A percentile compares a stretch with the other conserved stretches of the same genome.
Conservation (phyloP, 306 rosid genomes). For the Crotalaria pallida region DNA sequence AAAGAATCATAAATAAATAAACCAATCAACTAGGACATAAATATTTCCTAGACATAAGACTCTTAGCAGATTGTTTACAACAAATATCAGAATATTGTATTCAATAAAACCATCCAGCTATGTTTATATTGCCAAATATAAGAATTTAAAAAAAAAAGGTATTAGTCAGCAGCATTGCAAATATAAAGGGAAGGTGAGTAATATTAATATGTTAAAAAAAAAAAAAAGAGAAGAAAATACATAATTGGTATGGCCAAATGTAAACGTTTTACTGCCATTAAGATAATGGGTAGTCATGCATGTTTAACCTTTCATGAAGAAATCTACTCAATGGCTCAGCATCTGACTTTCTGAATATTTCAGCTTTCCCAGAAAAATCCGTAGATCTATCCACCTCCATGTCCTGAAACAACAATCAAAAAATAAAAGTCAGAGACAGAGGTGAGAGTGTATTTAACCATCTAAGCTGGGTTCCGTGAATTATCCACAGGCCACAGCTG, state of each 20-base stretch:
- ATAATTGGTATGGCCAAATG: background rate
- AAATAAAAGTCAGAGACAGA: background rate
- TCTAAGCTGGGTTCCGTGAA: slow-evolving; percentile 13
- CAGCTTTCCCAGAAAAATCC: slow-evolving; percentile 28
- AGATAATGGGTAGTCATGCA: slow-evolving; percentile 1
- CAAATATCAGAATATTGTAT: background rate
- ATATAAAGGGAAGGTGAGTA: background rate
- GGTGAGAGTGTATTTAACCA: background rate
- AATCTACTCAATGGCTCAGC: slow-evolving; percentile 49
- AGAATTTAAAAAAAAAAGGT: background rate
- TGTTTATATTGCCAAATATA: background rate
- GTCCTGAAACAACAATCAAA: slow-evolving; percentile 37
- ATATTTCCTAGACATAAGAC: background rate
- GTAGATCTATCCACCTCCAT: slow-evolving; percentile 24
- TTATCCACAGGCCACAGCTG: background rate
- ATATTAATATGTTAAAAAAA: background rate
- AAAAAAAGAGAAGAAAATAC: background rate
- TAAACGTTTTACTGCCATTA: background rate
- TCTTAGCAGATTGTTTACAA: background rate
- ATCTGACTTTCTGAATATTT: slow-evolving; percentile 31
- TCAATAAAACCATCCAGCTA: no score
- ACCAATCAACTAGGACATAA: background rate
- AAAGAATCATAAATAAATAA: slow-evolving; percentile 1
- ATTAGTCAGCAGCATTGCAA: slow-evolving; percentile 8
- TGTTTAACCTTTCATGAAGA: slow-evolving; percentile 68